Conservation (phyloP, 75 land plant genomes). For the Pseudotsuga menziesii region DNA sequence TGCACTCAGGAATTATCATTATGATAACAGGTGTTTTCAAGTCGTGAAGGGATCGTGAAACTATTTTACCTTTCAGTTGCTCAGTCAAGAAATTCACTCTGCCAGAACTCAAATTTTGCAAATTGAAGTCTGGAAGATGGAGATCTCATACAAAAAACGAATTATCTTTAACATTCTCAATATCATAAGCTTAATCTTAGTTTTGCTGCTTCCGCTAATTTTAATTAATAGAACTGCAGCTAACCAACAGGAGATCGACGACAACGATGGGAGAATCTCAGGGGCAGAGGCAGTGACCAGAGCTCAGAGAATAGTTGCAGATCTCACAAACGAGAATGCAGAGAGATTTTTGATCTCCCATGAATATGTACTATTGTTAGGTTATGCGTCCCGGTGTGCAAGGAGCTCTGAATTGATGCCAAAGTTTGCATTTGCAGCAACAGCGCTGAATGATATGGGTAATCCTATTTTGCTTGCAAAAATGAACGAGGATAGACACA, state of each 20-base stretch:
- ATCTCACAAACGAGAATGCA: conserved; percentile 62
- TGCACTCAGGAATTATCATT: too few species aligned
- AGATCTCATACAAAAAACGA: too few species aligned
- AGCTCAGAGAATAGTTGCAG: conserved; percentile 61
- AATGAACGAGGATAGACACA: conserved; percentile 65
- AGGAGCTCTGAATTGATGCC: conserved; percentile 85
- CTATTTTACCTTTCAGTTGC: too few species aligned
- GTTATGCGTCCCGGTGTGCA: conserved; percentile 85
- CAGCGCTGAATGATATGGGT: conserved; percentile 36
- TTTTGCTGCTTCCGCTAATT: neutral
- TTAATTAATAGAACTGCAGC: neutral
- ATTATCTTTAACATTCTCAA: too few species aligned
- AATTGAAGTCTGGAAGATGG: too few species aligned
- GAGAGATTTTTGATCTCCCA: conserved; percentile 37
- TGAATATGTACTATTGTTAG: conserved; percentile 72
- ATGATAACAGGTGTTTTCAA: too few species aligned
- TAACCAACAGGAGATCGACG: conserved; percentile 36
- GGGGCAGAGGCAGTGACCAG: conserved; percentile 37
- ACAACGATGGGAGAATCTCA: conserved; percentile 17
- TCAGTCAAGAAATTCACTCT: too few species aligned
- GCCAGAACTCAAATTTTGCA: too few species aligned
- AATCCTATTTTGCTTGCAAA: conserved; percentile 66
- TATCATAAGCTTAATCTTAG: neutral
- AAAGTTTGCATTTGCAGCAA: conserved; percentile 79
- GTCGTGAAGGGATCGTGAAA: too few species aligned